Evolutionary conservation across 176 grass and related monocot species (phyloP).

Genomic region (Oryza glaberrima): DNA sequence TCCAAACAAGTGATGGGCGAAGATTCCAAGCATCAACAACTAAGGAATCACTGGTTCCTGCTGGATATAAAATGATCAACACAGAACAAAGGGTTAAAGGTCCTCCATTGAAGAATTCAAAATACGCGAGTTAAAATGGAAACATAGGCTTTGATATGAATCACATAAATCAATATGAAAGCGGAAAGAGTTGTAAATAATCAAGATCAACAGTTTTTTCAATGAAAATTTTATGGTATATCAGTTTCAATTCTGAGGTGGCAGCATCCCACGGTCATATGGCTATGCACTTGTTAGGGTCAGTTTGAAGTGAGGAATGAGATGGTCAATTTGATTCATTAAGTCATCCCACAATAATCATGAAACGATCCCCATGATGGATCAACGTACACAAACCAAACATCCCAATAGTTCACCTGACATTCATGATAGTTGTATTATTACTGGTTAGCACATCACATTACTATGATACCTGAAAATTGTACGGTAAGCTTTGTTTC

Average conservation of each 20-base stretch:
- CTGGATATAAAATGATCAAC: slow-evolving; percentile 45
- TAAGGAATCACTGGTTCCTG: slow-evolving; percentile 55
- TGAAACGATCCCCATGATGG: neutral
- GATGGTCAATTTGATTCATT: neutral
- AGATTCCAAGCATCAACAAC: slow-evolving; percentile 71
- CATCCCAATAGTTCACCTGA: neutral
- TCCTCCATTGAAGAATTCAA: slow-evolving; percentile 12
- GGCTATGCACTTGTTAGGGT: neutral
- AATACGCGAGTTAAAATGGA: slow-evolving; percentile 20
- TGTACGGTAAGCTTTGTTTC: slow-evolving; percentile 68
- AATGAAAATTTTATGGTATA: slow-evolving; percentile 8
- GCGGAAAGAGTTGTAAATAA: neutral
- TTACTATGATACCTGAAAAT: slow-evolving; percentile 61
- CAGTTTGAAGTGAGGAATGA: neutral
- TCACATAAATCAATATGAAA: slow-evolving; percentile 17
- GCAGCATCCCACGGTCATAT: neutral
- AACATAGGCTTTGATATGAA: neutral
- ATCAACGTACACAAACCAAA: neutral
- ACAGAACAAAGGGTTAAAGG: slow-evolving; percentile 18
- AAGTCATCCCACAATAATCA: neutral
- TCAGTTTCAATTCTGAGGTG: slow-evolving; percentile 19
- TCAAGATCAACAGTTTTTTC: neutral
- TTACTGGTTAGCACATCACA: neutral
- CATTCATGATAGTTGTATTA: neutral
- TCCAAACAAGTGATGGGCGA: slow-evolving; percentile 84